phyloP scores from a whole-genome alignment of 139 green algal species.

The Chlamydomonas sphaeroides region DNA sequence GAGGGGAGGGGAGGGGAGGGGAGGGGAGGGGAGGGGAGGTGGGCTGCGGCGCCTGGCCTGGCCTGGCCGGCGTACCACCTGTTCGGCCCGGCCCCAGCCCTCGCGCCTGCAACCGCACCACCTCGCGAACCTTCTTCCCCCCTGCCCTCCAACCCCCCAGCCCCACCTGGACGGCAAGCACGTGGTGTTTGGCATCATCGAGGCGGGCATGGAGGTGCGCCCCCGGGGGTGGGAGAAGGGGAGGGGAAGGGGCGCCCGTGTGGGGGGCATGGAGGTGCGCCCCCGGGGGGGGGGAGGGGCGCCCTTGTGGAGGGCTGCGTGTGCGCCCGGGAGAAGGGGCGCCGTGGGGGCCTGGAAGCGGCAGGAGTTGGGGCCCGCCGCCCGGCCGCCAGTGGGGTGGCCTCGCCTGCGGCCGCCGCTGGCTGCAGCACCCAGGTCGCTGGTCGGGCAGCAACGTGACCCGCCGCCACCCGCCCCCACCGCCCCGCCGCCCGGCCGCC shows the following conservation, averaged over 20 bases:
- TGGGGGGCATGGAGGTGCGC: neutral
- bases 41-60: neutral
- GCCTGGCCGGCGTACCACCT: no score
- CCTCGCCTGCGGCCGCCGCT: no score
- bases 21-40: neutral
- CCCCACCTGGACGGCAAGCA: conserved; percentile 68
- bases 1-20: no score
- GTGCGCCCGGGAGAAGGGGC: no score
- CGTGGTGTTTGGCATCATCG: conserved; percentile 53
- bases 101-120: neutral
- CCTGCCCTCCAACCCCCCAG: neutral
- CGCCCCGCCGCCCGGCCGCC: neutral
- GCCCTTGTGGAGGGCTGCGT: no score
- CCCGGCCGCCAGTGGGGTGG: no score
- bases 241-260: neutral
- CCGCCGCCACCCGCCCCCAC: no score
- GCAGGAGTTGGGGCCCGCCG: no score
- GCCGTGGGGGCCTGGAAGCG: no score
- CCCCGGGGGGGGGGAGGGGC: neutral
- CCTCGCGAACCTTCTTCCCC: neutral
- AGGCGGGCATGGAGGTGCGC: conserved; percentile 33
- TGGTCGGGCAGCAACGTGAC: no score
- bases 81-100: neutral
- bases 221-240: no score
- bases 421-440: no score